Evolutionary conservation across 306 rosid genomes (phyloP).

Genomic region (Albizia julibrissin): DNA sequence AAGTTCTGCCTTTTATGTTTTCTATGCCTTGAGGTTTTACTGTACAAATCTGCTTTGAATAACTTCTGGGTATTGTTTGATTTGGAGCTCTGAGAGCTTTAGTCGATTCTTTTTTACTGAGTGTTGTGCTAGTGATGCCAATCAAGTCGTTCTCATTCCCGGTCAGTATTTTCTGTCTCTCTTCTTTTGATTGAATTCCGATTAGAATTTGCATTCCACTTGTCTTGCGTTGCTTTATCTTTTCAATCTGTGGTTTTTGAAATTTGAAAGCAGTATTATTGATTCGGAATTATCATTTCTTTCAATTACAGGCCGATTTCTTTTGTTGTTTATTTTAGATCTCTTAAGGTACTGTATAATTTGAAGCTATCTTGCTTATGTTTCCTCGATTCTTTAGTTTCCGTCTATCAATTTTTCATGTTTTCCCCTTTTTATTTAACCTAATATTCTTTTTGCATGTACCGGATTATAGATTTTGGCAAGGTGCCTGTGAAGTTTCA

Average conservation of each 20-base stretch:
- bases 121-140: constrained; percentile 36
- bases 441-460: neutral
- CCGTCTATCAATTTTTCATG: neutral
- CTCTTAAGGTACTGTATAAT: constrained; percentile 19
- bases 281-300: constrained; percentile 8
- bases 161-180: constrained; percentile 43
- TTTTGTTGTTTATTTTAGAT: constrained; percentile 37
- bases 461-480: constrained; percentile 13
- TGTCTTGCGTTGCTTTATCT: constrained; percentile 12
- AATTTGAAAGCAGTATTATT: constrained; percentile 21
- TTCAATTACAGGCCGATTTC: constrained; percentile 22
- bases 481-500: constrained; percentile 6
- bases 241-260: constrained; percentile 26
- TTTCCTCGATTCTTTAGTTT: constrained; percentile 9
- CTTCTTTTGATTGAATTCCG: constrained; percentile 11
- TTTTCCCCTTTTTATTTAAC: constrained; percentile 1
- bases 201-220: constrained; percentile 22
- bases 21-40: constrained; percentile 16
- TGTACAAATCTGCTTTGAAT: constrained; percentile 37
- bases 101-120: constrained; percentile 41
- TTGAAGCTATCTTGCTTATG: constrained; percentile 17
- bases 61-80: constrained; percentile 35
- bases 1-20: constrained; percentile 30
- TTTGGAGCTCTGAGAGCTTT: constrained; percentile 22
- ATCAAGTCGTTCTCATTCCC: constrained; percentile 25